Base-by-base conservation (phyloP, 495 filamentous ascomycete species). In the Bryoglossum gracile region DNA sequence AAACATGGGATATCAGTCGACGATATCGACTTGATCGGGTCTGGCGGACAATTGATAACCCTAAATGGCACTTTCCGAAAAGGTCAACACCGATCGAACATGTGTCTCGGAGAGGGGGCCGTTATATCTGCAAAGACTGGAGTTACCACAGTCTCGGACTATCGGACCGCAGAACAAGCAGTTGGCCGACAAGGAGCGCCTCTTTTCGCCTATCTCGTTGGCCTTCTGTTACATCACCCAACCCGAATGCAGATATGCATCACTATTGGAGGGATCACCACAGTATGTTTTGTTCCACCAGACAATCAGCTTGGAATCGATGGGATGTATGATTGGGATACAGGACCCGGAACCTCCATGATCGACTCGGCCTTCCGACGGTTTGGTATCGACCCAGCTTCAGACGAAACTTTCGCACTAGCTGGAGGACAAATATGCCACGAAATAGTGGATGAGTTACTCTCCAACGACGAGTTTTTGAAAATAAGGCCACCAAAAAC, bases 151-250 rank as follows among this genome's bases (percentile, higher is more conserved):
- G 68, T 73, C 37, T 69, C 66, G 4, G 68, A 72, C 48, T 71
- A 73, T 51, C 62, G 69, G 3, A 66, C 69, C 6, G 66, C 64
- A 45, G 69, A 72, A 16, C 68, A 69, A 53, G 68, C 69, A 3
- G 69, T 66, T 4, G 69, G 69, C 1, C 65, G 68, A 22, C 70
- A 73, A 47, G 68, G 69, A 2, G 68, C 68, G 1, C 70, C 69
- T 4, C 51, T 73, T 18, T 69, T 71, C 53, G 68, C 68, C 2
- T 68, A 70, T 44, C 65, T 74, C 19, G 54, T 57, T 11, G 58
- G 58, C 2, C 33, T 60, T n/a, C 32, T 60, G 6, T 43, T 60
- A 6, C 58, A 60, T 36, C 58, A 60, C 38, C 58, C 58, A 19
- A 57, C 58, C 1, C 46, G 58, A n/a, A 47, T 60, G 8, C 58